Conservation (phyloP, 371 early-diverging fungal genomes). For the Rhizopus arrhizus region DNA sequence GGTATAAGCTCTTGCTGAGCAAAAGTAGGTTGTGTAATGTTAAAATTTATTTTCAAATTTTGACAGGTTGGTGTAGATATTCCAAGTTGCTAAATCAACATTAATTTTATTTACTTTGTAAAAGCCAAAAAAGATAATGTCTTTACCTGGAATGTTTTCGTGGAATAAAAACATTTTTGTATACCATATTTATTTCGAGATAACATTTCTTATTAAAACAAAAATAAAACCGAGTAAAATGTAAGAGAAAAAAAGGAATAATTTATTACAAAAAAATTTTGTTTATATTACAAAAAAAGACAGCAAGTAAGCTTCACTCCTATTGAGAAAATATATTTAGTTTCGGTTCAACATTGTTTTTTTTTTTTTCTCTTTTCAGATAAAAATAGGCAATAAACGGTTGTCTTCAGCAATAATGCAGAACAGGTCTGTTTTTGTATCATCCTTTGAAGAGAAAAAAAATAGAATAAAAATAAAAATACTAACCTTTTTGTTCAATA, state of each 20-base stretch:
- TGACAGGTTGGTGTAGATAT: conserved; percentile 47
- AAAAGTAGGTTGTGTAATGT: conserved; percentile 50
- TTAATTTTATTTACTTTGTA: neutral
- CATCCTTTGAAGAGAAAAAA: conserved; percentile 24
- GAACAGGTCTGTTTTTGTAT: conserved; percentile 37
- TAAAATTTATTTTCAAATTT: conserved; percentile 49
- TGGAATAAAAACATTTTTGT: conserved; percentile 20
- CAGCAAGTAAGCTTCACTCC: neutral
- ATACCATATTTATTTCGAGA: neutral
- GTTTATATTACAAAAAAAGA: neutral
- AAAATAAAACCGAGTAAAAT: conserved; percentile 3
- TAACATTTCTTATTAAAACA: neutral
- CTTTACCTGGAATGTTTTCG: conserved; percentile 23
- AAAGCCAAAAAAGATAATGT: neutral
- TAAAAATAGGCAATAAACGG: conserved; percentile 27
- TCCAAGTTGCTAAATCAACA: conserved; percentile 49
- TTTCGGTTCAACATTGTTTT: neutral
- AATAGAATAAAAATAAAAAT: conserved; percentile 8
- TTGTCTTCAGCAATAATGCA: conserved; percentile 38
- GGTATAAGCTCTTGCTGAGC: conserved; percentile 65
- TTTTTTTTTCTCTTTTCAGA: conserved; percentile 15
- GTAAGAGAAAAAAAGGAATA: neutral
- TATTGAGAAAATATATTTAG: conserved; percentile 4
- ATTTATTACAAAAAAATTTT: conserved; percentile 12
- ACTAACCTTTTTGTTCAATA: conserved; percentile 20